Conservation (phyloP, 192 early-diverging fungal species). For the Phycomyces blakesleeanus region DNA sequence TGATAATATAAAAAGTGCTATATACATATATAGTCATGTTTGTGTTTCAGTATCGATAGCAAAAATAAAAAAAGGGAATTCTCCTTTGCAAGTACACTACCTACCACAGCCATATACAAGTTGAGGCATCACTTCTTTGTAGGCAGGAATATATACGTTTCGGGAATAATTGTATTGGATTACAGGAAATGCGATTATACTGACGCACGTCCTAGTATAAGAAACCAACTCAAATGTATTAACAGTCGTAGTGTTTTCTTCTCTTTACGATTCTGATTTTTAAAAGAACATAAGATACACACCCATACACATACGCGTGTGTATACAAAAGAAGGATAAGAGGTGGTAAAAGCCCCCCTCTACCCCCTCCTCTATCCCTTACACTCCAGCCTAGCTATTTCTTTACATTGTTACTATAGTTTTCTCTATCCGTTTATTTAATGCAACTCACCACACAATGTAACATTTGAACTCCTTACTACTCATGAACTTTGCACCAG, state of each 20-base stretch:
- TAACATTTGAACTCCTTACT: constrained; percentile 46
- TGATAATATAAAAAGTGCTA: constrained; percentile 28
- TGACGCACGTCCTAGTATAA: constrained; percentile 22
- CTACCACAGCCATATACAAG: constrained; percentile 28
- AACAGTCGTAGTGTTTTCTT: too few species aligned
- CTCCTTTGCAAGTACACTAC: background rate
- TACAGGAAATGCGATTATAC: constrained; percentile 33
- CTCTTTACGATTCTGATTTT: too few species aligned
- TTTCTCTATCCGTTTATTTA: background rate
- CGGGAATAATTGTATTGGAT: constrained; percentile 37
- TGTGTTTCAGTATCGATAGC: background rate
- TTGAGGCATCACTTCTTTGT: constrained; percentile 33
- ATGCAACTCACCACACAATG: constrained; percentile 27
- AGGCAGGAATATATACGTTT: constrained; percentile 21
- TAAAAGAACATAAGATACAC: too few species aligned
- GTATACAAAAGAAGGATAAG: too few species aligned
- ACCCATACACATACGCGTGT: too few species aligned
- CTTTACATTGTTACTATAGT: background rate
- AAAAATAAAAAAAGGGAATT: background rate
- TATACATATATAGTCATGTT: too few species aligned
- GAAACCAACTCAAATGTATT: too few species aligned
- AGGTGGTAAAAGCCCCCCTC: too few species aligned
- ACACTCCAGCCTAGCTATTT: too few species aligned
- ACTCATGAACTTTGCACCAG: constrained; percentile 41
- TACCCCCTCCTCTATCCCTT: too few species aligned